Percentiles rank a stretch among this genome's conserved stretches.
phyloP scores from a whole-genome alignment of 441 rosid genomes.

The Metrosideros polymorpha region DNA sequence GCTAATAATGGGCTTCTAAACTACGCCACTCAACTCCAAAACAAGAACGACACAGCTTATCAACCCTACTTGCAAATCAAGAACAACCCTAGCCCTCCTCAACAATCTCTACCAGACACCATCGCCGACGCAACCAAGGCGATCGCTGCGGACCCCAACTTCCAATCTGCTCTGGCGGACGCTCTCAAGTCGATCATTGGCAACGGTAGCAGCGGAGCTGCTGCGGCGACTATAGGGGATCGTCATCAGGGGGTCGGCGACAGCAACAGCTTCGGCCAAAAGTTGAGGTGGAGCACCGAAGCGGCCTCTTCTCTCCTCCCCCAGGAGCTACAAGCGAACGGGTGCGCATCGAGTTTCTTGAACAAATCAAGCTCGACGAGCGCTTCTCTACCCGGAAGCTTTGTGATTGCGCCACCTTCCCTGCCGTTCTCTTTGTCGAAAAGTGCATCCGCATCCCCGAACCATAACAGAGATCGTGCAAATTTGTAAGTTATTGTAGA shows the following conservation, averaged over 20 bases:
- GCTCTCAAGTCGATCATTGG: slow-evolving; percentile 11
- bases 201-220: background rate
- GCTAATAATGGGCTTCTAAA: background rate
- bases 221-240: background rate
- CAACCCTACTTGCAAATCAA: background rate
- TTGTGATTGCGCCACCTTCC: slow-evolving; percentile 23
- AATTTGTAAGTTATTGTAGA: background rate
- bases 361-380: slow-evolving; percentile 15
- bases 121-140: slow-evolving; percentile 4
- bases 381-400: slow-evolving; percentile 15
- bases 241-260: background rate
- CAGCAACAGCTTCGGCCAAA: background rate
- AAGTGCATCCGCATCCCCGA: slow-evolving; percentile 23
- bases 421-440: slow-evolving; percentile 25
- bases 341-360: slow-evolving; percentile 27
- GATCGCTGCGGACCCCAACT: slow-evolving; percentile 6
- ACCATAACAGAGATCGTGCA: slow-evolving; percentile 16
- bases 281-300: background rate
- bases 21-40: background rate
- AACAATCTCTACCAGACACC: background rate
- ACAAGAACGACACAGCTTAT: background rate
- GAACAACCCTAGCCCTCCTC: background rate
- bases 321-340: slow-evolving; percentile 8
- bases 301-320: background rate
- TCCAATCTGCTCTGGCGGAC: slow-evolving; percentile 2